Evolutionary conservation across 352 stramenopile species (phyloP).

Genomic region (Pythium sukuiense): DNA sequence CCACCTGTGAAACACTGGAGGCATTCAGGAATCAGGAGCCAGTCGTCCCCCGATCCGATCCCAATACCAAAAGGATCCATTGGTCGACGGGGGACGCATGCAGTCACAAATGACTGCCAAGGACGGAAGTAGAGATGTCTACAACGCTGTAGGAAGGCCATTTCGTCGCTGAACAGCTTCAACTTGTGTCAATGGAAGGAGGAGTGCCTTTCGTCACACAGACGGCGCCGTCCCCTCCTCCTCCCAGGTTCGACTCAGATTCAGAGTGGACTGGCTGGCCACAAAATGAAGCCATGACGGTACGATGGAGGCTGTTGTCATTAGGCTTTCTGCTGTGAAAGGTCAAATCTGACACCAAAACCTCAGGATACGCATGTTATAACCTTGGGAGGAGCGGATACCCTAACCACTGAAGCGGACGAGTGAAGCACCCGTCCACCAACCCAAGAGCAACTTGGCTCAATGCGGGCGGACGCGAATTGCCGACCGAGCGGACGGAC

Average conservation of each 20-base stretch:
- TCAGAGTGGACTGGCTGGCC: slow-evolving; percentile 2
- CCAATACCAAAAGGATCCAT: neutral
- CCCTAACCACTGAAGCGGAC: slow-evolving; percentile 23
- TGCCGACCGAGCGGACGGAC: slow-evolving; percentile 13
- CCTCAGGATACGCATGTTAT: slow-evolving; percentile 7
- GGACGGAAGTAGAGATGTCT: too few species aligned
- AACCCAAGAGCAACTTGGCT: slow-evolving; percentile 17
- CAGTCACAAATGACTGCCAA: neutral
- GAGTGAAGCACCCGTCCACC: slow-evolving; percentile 6
- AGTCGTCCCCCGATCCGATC: slow-evolving; percentile 1
- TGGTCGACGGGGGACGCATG: neutral
- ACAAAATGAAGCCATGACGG: slow-evolving; percentile 1
- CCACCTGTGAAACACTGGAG: neutral
- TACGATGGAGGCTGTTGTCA: neutral
- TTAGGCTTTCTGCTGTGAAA: neutral
- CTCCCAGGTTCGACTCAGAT: slow-evolving; percentile 1
- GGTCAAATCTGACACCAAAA: slow-evolving; percentile 9
- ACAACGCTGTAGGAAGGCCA: neutral
- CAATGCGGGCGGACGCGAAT: slow-evolving; percentile 15
- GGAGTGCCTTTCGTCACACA: neutral
- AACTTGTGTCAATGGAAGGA: neutral
- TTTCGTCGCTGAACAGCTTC: neutral
- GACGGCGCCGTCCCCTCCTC: neutral
- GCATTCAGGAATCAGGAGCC: neutral
- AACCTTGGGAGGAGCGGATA: neutral